Base-by-base conservation (phyloP, 1,139 yeast genomes). In the Saccharomyces hybrid region DNA sequence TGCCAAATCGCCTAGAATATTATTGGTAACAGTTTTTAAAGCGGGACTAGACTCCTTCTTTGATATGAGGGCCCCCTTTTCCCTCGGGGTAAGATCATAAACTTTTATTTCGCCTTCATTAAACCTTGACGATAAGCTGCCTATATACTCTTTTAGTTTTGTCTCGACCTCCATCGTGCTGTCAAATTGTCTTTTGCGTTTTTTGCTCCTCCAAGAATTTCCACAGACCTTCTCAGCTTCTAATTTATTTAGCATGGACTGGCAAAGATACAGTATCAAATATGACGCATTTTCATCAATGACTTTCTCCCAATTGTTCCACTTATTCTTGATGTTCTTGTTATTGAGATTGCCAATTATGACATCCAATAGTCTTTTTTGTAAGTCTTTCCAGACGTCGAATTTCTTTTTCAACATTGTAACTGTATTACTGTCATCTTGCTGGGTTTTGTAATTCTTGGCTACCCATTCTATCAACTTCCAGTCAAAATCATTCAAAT, bases 81-180 rank as follows among this genome's bases (percentile, higher is more conserved):
- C 51, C 31, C 51, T 34, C 3, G 50, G 47, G 20, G 20, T 44
- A 8, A 49, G 41, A 20, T 55, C 54, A 25, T 58, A 56, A 8
- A 52, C 44, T 20, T 49, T 52, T 26, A 44, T 34, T 25, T 55
- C 58, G 11, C 53, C 32, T n/a, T 31, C 49, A 23, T 31, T 51
- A 50, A 27, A 54, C 23, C 52, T 51, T 26, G 48, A 48, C 2
- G 56, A 50, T n/a, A 61, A 65, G 29, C 51, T 55, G 20, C 59
- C 65, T 34, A 67, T 57, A 7, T 57, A 28, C 7, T 41, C 55
- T 8, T 56, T 55, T 1, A 63, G 23, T 26, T 64, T 57, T 68
- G 70, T 59, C 72, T 76, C 58, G 68, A 72, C 0, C 58, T 57
- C 61, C 71, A 75, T 53, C 72, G 62, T 52, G 61, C 65, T 7